A percentile compares a stretch with the other conserved stretches of the same genome.
These are phyloP conservation scores for Trichosporon sp. DNA, from an alignment of 1,284 basidiomycete genomes.

Conservation along the genomic window DNA sequence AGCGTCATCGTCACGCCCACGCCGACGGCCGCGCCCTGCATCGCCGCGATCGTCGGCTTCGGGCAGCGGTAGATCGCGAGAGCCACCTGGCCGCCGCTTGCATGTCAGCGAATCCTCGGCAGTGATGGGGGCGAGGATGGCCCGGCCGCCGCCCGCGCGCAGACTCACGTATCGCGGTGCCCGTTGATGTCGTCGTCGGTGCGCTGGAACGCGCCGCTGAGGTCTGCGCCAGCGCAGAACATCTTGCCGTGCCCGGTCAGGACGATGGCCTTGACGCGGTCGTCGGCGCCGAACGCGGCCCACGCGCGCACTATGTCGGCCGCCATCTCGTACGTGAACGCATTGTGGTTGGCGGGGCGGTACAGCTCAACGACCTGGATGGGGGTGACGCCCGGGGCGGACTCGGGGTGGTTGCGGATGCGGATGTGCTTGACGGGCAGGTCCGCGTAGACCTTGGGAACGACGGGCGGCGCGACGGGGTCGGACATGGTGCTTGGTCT, in stretches of 20 bases:
- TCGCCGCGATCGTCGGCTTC: constrained; percentile 20
- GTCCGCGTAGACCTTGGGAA: constrained; percentile 6
- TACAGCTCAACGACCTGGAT: constrained; percentile 23
- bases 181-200: constrained; percentile 7
- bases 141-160: not conserved
- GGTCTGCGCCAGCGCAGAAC: constrained; percentile 23
- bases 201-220: constrained; percentile 16
- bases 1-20: constrained; percentile 22
- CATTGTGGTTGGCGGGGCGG: constrained; percentile 18
- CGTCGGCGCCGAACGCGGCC: constrained; percentile 14
- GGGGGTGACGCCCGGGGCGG: constrained; percentile 19
- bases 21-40: constrained; percentile 19
- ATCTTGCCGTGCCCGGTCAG: constrained; percentile 18
- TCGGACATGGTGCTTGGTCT: not conserved
- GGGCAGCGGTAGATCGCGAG: constrained; percentile 20
- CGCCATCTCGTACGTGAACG: constrained; percentile 20
- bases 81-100: constrained; percentile 18
- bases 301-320: constrained; percentile 15
- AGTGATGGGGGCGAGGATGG: not conserved
- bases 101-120: not conserved
- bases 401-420: constrained; percentile 17
- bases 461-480: not conserved
- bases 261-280: constrained; percentile 21
- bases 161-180: constrained; percentile 18
- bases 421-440: constrained; percentile 9